Percentiles rank a stretch among this genome's conserved stretches.
Evolutionary conservation across 2,329 filamentous ascomycete species (phyloP).

Genomic region (Penicillium italicum): DNA sequence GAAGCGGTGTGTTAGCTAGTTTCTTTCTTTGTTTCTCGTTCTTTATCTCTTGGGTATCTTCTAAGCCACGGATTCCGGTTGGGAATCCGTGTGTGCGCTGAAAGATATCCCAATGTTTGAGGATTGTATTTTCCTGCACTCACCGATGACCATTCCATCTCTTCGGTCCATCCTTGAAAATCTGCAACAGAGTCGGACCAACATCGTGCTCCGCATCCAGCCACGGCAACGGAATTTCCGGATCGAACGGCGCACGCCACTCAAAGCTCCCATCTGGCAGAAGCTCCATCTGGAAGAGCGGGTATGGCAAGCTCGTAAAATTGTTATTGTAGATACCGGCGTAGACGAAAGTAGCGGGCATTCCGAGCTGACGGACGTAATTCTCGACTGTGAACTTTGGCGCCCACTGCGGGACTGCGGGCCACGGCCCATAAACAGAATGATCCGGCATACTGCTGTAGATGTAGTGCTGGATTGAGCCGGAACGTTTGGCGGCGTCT

Average conservation of each 20-base stretch:
- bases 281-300: constrained; percentile 91
- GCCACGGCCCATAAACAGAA: constrained; percentile 76
- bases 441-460: constrained; percentile 98
- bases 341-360: constrained; percentile 90
- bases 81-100: neutral
- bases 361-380: constrained; percentile 75
- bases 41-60: neutral
- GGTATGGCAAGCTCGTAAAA: constrained; percentile 88
- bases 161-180: constrained; percentile 86
- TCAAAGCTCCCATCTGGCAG: constrained; percentile 79
- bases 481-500: constrained; percentile 79
- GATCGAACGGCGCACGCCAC: constrained; percentile 93
- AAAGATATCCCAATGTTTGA: neutral
- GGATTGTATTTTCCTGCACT: constrained; percentile 24
- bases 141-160: constrained; percentile 77
- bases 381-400: constrained; percentile 91
- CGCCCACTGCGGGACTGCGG: constrained; percentile 82
- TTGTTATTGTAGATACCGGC: constrained; percentile 99
- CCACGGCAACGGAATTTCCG: constrained; percentile 85
- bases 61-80: neutral
- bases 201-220: constrained; percentile 95
- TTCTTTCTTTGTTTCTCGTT: neutral
- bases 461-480: constrained; percentile 78
- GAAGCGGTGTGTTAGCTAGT: constrained; percentile 6
- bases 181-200: constrained; percentile 83